phyloP scores from a whole-genome alignment of 2,329 filamentous ascomycete species.

The Xylaria multiplex region DNA sequence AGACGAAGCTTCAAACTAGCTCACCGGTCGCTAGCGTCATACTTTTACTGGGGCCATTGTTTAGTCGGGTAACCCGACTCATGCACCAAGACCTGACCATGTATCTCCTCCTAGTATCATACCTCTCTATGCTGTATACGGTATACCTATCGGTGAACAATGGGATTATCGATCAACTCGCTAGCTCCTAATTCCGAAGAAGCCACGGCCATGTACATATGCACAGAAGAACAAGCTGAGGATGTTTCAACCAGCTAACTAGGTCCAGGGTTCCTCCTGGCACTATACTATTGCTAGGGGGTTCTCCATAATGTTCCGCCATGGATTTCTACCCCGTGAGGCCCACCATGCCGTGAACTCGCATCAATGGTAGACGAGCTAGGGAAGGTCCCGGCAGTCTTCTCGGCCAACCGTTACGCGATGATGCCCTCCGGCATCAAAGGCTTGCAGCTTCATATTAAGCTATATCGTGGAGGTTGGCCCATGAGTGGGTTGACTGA shows the following conservation, averaged over 20 bases:
- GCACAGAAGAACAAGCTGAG: slow-evolving; percentile 25
- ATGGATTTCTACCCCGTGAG: neutral
- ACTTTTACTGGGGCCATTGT: neutral
- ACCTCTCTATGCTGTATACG: neutral
- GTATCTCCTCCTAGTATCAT: neutral
- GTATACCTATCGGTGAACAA: neutral
- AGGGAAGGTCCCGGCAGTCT: slow-evolving; percentile 16
- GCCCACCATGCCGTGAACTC: slow-evolving; percentile 4
- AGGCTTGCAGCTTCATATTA: slow-evolving; percentile 19
- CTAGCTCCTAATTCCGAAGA: neutral
- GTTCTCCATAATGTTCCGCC: slow-evolving; percentile 20
- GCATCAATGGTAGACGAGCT: slow-evolving; percentile 28
- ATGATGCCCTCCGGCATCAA: neutral
- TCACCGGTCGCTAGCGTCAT: neutral
- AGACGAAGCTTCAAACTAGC: neutral
- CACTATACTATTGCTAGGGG: slow-evolving; percentile 6
- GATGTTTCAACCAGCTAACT: slow-evolving; percentile 25
- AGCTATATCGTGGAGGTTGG: slow-evolving; percentile 24
- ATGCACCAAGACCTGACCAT: neutral
- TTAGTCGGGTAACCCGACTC: neutral
- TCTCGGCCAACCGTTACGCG: slow-evolving; percentile 22
- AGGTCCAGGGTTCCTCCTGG: slow-evolving; percentile 12
- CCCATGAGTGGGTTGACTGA: slow-evolving; percentile 9
- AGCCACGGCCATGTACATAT: slow-evolving; percentile 4
- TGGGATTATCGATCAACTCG: neutral